Percentiles rank a stretch among this genome's conserved stretches.
These are phyloP conservation scores for Rubia tinctorum DNA, from an alignment of 305 asterid genomes.

Conservation along the genomic window DNA sequence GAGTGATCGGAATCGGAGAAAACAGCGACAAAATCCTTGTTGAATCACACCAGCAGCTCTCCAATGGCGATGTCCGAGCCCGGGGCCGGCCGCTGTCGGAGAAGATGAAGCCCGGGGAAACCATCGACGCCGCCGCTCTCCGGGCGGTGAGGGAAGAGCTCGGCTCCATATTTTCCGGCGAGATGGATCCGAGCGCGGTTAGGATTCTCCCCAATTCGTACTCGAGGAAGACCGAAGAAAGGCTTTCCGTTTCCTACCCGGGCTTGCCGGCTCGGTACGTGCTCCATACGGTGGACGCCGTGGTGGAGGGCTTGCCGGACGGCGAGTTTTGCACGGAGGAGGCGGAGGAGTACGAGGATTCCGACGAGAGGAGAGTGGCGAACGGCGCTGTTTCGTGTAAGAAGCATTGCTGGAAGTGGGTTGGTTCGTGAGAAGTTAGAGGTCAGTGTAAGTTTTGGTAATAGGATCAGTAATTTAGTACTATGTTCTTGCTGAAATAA, in stretches of 20 bases:
- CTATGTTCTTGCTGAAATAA: not conserved
- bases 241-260: constrained; percentile 74
- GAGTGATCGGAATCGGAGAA: constrained; percentile 49
- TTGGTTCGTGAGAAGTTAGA: constrained; percentile 36
- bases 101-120: constrained; percentile 93
- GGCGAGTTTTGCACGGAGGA: constrained; percentile 86
- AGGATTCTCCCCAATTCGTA: constrained; percentile 57
- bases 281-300: constrained; percentile 77
- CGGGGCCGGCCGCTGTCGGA: constrained; percentile 82
- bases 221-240: constrained; percentile 73
- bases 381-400: constrained; percentile 76
- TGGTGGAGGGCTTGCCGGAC: constrained; percentile 76
- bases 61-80: constrained; percentile 58
- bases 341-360: constrained; percentile 54
- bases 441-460: constrained; percentile 29
- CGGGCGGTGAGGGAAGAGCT: constrained; percentile 91
- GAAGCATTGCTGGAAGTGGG: constrained; percentile 95
- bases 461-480: constrained; percentile 20
- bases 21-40: constrained; percentile 56
- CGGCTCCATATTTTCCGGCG: constrained; percentile 38
- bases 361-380: constrained; percentile 33
- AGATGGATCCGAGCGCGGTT: constrained; percentile 27
- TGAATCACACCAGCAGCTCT: constrained; percentile 85
- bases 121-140: constrained; percentile 62
- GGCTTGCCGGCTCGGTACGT: constrained; percentile 91